Evolutionary conservation across 108 stramenopile genomes (phyloP).

Genomic region (Hondaea fermentalgiana): DNA sequence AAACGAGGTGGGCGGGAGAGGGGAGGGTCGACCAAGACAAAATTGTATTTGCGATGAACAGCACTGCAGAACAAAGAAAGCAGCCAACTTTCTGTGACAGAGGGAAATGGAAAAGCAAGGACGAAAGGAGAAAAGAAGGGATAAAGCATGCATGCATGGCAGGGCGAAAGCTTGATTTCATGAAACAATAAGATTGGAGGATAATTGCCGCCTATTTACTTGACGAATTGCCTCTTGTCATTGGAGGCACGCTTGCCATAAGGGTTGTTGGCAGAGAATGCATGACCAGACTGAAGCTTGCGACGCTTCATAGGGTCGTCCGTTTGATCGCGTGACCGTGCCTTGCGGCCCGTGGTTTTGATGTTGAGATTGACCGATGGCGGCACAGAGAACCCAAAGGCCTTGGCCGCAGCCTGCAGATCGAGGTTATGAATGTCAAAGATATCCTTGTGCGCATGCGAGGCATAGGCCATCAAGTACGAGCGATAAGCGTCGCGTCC

Average conservation of each 20-base stretch:
- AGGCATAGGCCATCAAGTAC: conserved; percentile 90
- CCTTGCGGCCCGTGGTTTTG: conserved; percentile 64
- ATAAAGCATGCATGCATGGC: too few relatives aligned
- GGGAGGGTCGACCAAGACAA: too few relatives aligned
- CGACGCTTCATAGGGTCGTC: conserved; percentile 27
- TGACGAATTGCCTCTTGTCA: conserved; percentile 81
- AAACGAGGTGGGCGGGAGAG: too few relatives aligned
- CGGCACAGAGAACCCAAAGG: conserved; percentile 93
- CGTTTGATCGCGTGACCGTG: conserved; percentile 42
- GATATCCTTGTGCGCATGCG: conserved; percentile 90
- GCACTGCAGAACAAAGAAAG: too few relatives aligned
- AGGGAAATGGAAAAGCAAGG: too few relatives aligned
- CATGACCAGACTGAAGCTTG: conserved; percentile 63
- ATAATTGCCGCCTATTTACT: not conserved
- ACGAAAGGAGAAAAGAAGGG: too few relatives aligned
- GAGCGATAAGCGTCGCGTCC: conserved; percentile 91
- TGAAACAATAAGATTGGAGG: too few relatives aligned
- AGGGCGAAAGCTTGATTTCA: too few relatives aligned
- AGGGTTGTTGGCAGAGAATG: conserved; percentile 86
- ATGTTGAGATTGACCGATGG: conserved; percentile 91
- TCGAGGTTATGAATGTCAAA: conserved; percentile 95
- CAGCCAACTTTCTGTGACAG: too few relatives aligned
- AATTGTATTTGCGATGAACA: too few relatives aligned
- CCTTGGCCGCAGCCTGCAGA: conserved; percentile 78
- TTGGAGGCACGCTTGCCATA: conserved; percentile 73